These are phyloP conservation scores for Serendipita indica DNA, from an alignment of 768 basidiomycete species.

Conservation along the genomic window DNA sequence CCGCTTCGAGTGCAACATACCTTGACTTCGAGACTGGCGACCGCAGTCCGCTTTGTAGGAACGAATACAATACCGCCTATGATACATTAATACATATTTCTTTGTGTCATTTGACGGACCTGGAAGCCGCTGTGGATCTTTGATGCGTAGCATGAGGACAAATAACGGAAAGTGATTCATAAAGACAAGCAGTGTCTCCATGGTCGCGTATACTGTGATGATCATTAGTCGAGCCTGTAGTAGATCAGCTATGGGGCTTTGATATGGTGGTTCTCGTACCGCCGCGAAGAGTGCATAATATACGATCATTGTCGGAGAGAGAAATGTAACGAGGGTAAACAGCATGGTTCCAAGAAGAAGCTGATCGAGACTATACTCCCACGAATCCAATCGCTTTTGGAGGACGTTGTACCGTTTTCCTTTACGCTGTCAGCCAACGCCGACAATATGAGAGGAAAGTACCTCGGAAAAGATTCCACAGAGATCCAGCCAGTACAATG, in stretches of 20 bases:
- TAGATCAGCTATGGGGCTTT: neutral
- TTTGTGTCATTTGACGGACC: conserved; percentile 32
- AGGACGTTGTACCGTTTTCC: conserved; percentile 83
- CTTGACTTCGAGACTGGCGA: conserved; percentile 1
- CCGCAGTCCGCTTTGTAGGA: neutral
- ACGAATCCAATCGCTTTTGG: conserved; percentile 74
- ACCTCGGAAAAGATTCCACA: conserved; percentile 92
- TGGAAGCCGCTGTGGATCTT: conserved; percentile 72
- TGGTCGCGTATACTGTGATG: conserved; percentile 41
- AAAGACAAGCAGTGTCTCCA: conserved; percentile 56
- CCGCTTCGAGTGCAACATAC: conserved; percentile 12
- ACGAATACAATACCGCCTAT: neutral
- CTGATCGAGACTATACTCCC: conserved; percentile 86
- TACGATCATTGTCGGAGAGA: conserved; percentile 71
- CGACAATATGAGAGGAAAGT: conserved; percentile 13
- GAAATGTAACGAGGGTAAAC: conserved; percentile 66
- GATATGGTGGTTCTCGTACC: conserved; percentile 27
- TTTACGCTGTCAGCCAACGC: conserved; percentile 20
- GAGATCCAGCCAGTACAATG: conserved; percentile 40
- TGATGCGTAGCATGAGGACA: conserved; percentile 64
- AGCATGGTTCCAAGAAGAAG: conserved; percentile 86
- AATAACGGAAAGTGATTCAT: conserved; percentile 92
- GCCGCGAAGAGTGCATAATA: conserved; percentile 73
- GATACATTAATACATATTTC: neutral
- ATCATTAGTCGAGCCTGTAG: conserved; percentile 38